Base-by-base conservation (phyloP, 2,329 filamentous ascomycete genomes). In the Coniochaeta sp. region DNA sequence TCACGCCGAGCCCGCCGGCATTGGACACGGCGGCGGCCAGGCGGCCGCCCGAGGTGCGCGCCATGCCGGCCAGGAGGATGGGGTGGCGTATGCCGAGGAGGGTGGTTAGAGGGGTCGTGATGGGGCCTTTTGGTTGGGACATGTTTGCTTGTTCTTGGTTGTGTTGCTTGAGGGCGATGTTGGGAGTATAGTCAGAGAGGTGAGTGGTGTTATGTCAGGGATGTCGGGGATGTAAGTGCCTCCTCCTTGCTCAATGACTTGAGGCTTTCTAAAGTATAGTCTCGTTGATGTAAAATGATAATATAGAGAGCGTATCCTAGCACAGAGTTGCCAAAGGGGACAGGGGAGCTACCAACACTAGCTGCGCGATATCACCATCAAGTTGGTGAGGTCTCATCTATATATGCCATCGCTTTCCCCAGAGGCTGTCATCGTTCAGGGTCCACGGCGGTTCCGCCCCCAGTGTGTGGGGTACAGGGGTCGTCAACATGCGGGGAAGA, bases 21-120 rank as follows among this genome's bases (percentile, higher is more conserved):
- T 96, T 96, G 70, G 89, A 95, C 40, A 96, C 91, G 6, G 91
- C 91, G 3, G 91, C 91, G 8, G 91, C 91, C 55, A 96, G 86
- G 19, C 81, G 81, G 0, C 89, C 90, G 62, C 89, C 88, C 0
- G 90, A 93, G 10, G 90, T 90, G 63, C 89, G 86, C 2, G 93
- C 93, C 93, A 98, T 98, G 68, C 93, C 93, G 36, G 93, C 93
- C 22, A 97, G 89, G 66, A 97, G 79, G 73, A 98, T 88, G 44
- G 93, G 93, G 76, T 97, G 92, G 66, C 88, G 80, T 75, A 97
- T 96, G 26, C 86, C 84, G 58, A 97, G 83, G 58, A 97, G 86
- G 59, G 80, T 80, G 64, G 89, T 93, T 40, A 96, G 82, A 1
- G 91, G 90, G 12, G 91, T 96, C 61, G 83, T 84, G 68, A 95